Percentiles rank a stretch among this genome's conserved stretches.
These are phyloP conservation scores for Pouteria glomerata DNA, from an alignment of 148 eudicot species.

Conservation along the genomic window DNA sequence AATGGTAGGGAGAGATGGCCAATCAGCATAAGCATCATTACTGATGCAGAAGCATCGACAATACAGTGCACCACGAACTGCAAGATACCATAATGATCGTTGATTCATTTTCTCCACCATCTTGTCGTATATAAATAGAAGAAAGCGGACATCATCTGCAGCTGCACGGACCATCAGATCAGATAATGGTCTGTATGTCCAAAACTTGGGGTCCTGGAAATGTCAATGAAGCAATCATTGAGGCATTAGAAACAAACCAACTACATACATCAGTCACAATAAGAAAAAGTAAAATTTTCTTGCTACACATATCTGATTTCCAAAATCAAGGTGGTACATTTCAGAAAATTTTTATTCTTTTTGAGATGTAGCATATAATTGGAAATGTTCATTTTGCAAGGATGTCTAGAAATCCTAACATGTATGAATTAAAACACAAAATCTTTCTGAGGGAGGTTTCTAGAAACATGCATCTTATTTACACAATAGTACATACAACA, in stretches of 20 bases:
- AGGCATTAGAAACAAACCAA: neutral
- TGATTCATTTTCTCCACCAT: slow-evolving; percentile 76
- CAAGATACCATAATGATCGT: slow-evolving; percentile 71
- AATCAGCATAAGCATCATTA: slow-evolving; percentile 53
- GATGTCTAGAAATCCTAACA: neutral
- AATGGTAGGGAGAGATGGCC: slow-evolving; percentile 79
- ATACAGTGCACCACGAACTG: slow-evolving; percentile 84
- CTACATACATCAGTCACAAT: neutral
- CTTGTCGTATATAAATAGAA: slow-evolving; percentile 70
- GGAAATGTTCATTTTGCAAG: neutral
- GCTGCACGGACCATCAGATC: slow-evolving; percentile 91
- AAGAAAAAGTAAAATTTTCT: neutral
- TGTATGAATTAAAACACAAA: neutral
- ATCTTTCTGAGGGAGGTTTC: neutral
- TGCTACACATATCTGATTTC: neutral
- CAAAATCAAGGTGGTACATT: neutral
- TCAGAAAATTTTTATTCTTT: neutral
- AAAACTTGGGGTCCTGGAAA: slow-evolving; percentile 73
- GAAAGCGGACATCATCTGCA: slow-evolving; percentile 94
- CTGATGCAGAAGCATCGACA: slow-evolving; percentile 86
- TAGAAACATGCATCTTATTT: neutral
- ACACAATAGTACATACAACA: neutral
- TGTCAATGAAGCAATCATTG: neutral
- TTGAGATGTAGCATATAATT: neutral
- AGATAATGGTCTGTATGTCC: slow-evolving; percentile 86